Conservation (phyloP, 371 early-diverging fungal species). For the Saksenaea oblongispora region DNA sequence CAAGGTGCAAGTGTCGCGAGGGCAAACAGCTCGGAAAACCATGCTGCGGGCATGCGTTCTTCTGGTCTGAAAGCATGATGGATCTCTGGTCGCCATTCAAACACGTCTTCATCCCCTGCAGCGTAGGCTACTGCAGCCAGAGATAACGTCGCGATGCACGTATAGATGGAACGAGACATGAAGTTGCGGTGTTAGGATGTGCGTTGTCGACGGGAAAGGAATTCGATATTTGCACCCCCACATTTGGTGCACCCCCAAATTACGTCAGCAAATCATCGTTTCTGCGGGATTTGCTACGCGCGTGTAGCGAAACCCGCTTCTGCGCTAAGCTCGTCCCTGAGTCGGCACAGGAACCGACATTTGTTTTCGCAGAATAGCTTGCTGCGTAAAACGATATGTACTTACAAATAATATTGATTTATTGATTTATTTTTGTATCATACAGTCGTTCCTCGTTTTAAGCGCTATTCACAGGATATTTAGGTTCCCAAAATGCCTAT, state of each 20-base stretch:
- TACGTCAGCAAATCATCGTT: no score
- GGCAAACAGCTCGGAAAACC: conserved; percentile 61
- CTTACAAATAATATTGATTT: no score
- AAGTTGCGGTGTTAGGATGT: not conserved
- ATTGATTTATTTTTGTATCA: not conserved
- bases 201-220: no score
- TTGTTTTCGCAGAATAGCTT: no score
- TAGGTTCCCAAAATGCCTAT: conserved; percentile 1
- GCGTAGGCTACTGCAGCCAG: conserved; percentile 15
- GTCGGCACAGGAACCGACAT: no score
- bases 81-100: conserved; percentile 63
- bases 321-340: no score
- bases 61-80: conserved; percentile 66
- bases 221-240: no score
- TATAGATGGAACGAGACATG: conserved; percentile 9
- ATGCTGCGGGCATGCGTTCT: conserved; percentile 61
- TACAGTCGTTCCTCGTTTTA: not conserved
- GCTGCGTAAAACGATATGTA: no score
- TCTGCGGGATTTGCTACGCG: no score
- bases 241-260: no score
- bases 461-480: not conserved
- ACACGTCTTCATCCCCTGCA: conserved; percentile 52
- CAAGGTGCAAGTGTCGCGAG: conserved; percentile 67
- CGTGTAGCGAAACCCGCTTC: no score
- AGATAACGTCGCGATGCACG: not conserved